Evolutionary conservation across 108 stramenopile species (phyloP).

Genomic region (Conticribra guillardii): DNA sequence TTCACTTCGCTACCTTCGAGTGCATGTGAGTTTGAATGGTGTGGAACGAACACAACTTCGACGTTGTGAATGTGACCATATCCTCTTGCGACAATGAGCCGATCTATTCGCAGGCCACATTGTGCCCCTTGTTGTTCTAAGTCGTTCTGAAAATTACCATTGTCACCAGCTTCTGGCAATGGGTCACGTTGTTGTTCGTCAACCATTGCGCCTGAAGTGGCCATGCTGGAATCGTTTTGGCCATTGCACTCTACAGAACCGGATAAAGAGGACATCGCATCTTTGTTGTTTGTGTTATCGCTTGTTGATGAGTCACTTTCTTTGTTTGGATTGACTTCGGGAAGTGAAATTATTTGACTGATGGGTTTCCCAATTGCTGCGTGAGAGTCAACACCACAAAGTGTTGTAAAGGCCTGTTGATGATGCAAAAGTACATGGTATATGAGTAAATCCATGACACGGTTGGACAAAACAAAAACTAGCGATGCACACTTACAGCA

Average conservation of each 20-base stretch:
- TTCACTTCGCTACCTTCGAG: constrained; percentile 40
- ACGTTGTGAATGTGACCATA: constrained; percentile 53
- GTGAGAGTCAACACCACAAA: constrained; percentile 70
- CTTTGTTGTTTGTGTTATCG: constrained; percentile 27
- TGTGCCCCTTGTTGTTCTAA: neutral
- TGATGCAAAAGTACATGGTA: too few relatives aligned
- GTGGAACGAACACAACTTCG: constrained; percentile 30
- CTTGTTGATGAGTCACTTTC: constrained; percentile 28
- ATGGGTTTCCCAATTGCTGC: constrained; percentile 63
- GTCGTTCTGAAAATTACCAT: constrained; percentile 6
- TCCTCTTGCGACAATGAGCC: constrained; percentile 65
- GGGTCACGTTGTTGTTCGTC: constrained; percentile 2
- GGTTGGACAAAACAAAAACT: too few relatives aligned
- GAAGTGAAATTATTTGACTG: constrained; percentile 42
- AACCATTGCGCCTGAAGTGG: neutral
- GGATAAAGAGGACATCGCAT: constrained; percentile 34
- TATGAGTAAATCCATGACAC: too few relatives aligned
- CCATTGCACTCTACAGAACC: constrained; percentile 44
- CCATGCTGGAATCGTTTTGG: constrained; percentile 29
- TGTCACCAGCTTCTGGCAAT: constrained; percentile 1
- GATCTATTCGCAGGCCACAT: constrained; percentile 43
- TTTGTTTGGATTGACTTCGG: constrained; percentile 28
- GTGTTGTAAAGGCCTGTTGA: constrained; percentile 58
- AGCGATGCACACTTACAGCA: constrained; percentile 55
- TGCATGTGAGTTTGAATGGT: constrained; percentile 11